Evolutionary conservation across 257 asterid species (phyloP), one percentile per base, ranked within the genome.

Genomic region (Mentha longifolia): DNA sequence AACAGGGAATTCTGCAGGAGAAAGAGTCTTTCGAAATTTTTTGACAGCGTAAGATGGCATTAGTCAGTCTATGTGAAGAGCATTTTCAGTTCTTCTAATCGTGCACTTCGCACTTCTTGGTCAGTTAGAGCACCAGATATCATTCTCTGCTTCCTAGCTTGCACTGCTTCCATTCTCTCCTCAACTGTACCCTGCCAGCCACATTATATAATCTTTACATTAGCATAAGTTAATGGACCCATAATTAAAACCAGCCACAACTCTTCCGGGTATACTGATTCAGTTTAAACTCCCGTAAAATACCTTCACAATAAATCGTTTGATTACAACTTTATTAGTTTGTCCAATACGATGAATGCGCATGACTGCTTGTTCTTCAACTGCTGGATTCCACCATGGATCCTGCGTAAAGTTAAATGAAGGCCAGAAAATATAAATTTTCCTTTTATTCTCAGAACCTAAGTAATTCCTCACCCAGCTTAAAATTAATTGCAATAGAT

Each of bases 351-450:
- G 99, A 82, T 94, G 99, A 80, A 94, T 90, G 57, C 98, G 97
- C 99, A 94, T 94, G 51, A 94, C 97, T 28, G 99, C 98, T 79
- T 94, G 99, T 60, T 94, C 99, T 84, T 94, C 99, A 33, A 94
- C 99, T 59, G 99, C 99, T 31, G 98, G 97, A 83, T 94, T 94
- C 99, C 99, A 94, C 99, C 98, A 94, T 4, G 99, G 99, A 83
- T 94, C 99, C 98, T 93, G 80, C 77, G 73, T 30, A 35, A 17
- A 61, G 17, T 67, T 61, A 69, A 50, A 68, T 61, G 50, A 56
- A 78, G 37, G 13, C 20, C 49, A 2, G 22, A 13, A 41, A 54
- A 49, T 39, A 61, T 65, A 17, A 30, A 56, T 4, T 14, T 25
- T 47, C 28, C 20, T 12, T 13, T 22, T 41, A 45, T 47, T 41